Evolutionary conservation across 192 early-diverging fungal species (phyloP).

Genomic region (Geosiphon pyriformis): DNA sequence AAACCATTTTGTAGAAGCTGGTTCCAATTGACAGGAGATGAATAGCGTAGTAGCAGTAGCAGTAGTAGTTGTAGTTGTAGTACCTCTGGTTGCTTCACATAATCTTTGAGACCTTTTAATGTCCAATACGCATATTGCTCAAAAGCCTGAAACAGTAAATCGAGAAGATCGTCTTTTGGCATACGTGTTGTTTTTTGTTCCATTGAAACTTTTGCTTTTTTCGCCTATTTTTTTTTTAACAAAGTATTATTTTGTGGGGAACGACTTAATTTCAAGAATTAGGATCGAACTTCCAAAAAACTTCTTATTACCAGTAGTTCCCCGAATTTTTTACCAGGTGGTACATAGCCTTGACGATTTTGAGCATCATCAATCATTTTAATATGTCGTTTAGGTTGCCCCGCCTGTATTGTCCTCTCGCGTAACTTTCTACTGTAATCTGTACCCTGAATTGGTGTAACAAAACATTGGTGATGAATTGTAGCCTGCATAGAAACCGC

Average conservation of each 20-base stretch:
- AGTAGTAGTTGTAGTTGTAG: too few relatives aligned
- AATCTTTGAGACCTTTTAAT: constrained; percentile 78
- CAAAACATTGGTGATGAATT: not conserved
- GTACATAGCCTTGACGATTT: too few relatives aligned
- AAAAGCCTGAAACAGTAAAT: constrained; percentile 77
- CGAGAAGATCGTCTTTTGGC: constrained; percentile 78
- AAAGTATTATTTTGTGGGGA: not conserved
- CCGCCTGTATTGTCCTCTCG: constrained; percentile 5
- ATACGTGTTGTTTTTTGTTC: constrained; percentile 81
- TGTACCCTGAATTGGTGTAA: not conserved
- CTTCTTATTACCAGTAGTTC: constrained; percentile 29
- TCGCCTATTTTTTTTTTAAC: too few relatives aligned
- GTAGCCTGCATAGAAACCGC: constrained; percentile 9
- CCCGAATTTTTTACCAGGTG: constrained; percentile 32
- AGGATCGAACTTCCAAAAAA: constrained; percentile 24
- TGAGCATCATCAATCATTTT: constrained; percentile 8
- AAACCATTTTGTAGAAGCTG: not conserved
- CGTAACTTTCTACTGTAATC: constrained; percentile 19
- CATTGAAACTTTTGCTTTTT: constrained; percentile 37
- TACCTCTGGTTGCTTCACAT: constrained; percentile 71
- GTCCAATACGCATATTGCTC: constrained; percentile 74
- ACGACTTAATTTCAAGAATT: not conserved
- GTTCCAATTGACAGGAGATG: not conserved
- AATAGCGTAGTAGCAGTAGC: too few relatives aligned
- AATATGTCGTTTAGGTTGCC: constrained; percentile 8